Evolutionary conservation across 2,329 filamentous ascomycete genomes (phyloP).

Genomic region (Sporothrix pseudoabietina): DNA sequence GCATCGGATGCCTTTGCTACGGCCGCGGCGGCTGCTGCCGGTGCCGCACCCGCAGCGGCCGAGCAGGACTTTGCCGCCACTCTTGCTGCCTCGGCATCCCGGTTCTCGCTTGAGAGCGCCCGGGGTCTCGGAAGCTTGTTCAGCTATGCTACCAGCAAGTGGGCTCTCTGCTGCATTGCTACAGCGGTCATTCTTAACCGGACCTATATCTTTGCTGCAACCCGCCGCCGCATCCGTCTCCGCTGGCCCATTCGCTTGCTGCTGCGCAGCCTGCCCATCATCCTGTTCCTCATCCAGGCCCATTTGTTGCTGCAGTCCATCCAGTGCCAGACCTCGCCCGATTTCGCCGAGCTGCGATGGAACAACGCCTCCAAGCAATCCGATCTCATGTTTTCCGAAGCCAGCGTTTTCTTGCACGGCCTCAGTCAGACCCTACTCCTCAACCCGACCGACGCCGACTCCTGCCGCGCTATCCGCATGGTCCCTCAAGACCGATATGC

Average conservation of each 20-base stretch:
- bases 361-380: slow-evolving; percentile 66
- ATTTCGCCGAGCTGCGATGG: slow-evolving; percentile 71
- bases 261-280: slow-evolving; percentile 70
- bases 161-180: slow-evolving; percentile 84
- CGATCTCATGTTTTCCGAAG: slow-evolving; percentile 68
- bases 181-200: slow-evolving; percentile 88
- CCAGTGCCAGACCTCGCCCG: slow-evolving; percentile 83
- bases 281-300: slow-evolving; percentile 70
- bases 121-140: slow-evolving; percentile 83
- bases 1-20: slow-evolving; percentile 47
- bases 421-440: slow-evolving; percentile 72
- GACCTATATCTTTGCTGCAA: slow-evolving; percentile 90
- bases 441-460: slow-evolving; percentile 71
- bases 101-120: slow-evolving; percentile 59
- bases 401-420: slow-evolving; percentile 70
- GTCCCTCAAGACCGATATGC: slow-evolving; percentile 56
- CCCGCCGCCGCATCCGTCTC: slow-evolving; percentile 75
- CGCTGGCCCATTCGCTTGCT: slow-evolving; percentile 71
- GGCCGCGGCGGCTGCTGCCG: slow-evolving; percentile 45
- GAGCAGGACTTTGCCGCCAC: slow-evolving; percentile 45
- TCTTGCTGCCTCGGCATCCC: slow-evolving; percentile 45
- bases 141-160: slow-evolving; percentile 86
- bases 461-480: slow-evolving; percentile 78
- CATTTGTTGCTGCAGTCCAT: slow-evolving; percentile 76
- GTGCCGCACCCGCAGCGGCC: slow-evolving; percentile 43